Percentiles rank a stretch among this genome's conserved stretches.
phyloP scores from a whole-genome alignment of 2,329 filamentous ascomycete genomes.

The Epicoccum nigrum region DNA sequence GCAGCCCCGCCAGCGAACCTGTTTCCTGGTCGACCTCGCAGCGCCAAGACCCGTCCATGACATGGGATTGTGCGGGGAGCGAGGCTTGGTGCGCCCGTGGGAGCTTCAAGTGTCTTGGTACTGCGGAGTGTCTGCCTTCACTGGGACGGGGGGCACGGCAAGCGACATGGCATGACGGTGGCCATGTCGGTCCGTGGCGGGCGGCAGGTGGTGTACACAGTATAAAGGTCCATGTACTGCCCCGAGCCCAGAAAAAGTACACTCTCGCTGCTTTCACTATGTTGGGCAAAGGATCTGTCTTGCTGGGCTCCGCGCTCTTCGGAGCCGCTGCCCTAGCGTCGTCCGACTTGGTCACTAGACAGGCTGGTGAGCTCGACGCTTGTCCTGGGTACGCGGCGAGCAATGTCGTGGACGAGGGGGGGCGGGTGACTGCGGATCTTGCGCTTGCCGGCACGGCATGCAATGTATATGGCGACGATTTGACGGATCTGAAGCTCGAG shows the following conservation, averaged over 20 bases:
- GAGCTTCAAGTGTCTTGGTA: slow-evolving; percentile 16
- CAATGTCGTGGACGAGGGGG: slow-evolving; percentile 59
- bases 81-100: slow-evolving; percentile 22
- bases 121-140: not conserved
- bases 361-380: slow-evolving; percentile 26
- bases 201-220: not conserved
- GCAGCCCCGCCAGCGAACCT: slow-evolving; percentile 21
- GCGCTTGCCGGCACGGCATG: slow-evolving; percentile 69
- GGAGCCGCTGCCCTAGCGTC: slow-evolving; percentile 25
- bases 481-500: slow-evolving; percentile 60
- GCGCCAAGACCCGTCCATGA: slow-evolving; percentile 24
- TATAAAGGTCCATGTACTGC: slow-evolving; percentile 5
- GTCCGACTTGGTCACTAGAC: slow-evolving; percentile 26
- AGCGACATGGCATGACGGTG: slow-evolving; percentile 1
- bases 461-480: slow-evolving; percentile 64
- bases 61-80: slow-evolving; percentile 30
- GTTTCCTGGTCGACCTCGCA: slow-evolving; percentile 3
- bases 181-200: slow-evolving; percentile 10
- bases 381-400: slow-evolving; percentile 73
- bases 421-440: slow-evolving; percentile 70
- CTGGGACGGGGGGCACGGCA: too few relatives aligned
- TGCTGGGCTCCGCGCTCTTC: slow-evolving; percentile 24
- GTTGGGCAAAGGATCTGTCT: slow-evolving; percentile 30
- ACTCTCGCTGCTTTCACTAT: slow-evolving; percentile 21
- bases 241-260: not conserved